Evolutionary conservation across 2,329 filamentous ascomycete species (phyloP).

Genomic region (Fusarium chaquense): DNA sequence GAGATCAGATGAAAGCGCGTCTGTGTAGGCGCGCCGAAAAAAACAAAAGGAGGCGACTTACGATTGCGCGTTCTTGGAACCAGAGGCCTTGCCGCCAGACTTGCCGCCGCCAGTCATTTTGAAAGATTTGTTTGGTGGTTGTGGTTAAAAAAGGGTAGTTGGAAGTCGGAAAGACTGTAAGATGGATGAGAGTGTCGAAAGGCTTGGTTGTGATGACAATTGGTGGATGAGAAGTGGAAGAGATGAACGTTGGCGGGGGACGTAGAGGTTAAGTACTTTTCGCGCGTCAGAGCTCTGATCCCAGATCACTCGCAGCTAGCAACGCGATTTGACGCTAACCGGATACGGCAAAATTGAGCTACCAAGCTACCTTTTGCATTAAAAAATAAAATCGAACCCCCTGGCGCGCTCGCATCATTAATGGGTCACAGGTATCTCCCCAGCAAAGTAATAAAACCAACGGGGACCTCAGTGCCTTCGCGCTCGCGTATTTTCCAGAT

Average conservation of each 20-base stretch:
- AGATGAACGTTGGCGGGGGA: conserved; percentile 59
- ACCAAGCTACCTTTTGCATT: conserved; percentile 26
- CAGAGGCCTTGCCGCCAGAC: conserved; percentile 99
- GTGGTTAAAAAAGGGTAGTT: conserved; percentile 29
- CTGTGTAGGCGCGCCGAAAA: conserved; percentile 3
- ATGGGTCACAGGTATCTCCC: not conserved
- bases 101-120: conserved; percentile 99
- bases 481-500: conserved; percentile 18
- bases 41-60: conserved; percentile 64
- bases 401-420: conserved; percentile 38
- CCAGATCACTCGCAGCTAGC: conserved; percentile 61
- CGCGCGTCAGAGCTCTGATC: conserved; percentile 59
- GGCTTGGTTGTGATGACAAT: conserved; percentile 55
- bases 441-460: conserved; percentile 45
- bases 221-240: conserved; percentile 51
- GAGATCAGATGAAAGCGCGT: conserved; percentile 4
- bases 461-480: conserved; percentile 8
- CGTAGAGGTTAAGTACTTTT: conserved; percentile 68
- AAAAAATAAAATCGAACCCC: conserved; percentile 46
- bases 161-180: conserved; percentile 39
- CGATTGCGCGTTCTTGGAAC: conserved; percentile 99
- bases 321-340: conserved; percentile 50
- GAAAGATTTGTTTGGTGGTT: conserved; percentile 57
- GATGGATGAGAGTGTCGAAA: conserved; percentile 48
- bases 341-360: conserved; percentile 50